Conservation (phyloP, 2,329 filamentous ascomycete genomes). For the Colletotrichum chlorophyti region DNA sequence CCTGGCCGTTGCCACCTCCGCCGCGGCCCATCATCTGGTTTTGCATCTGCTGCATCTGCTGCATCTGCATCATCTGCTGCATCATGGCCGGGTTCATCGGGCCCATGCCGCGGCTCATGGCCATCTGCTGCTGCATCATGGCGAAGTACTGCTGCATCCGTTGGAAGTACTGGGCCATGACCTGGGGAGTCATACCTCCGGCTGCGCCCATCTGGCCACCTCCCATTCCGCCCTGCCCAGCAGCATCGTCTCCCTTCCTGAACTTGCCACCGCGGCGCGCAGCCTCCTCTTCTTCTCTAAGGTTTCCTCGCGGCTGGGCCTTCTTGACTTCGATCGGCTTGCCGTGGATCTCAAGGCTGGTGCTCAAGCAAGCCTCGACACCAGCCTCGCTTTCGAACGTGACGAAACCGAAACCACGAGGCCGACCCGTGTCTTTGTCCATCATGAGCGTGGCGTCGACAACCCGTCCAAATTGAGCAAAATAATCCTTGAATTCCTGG, state of each 20-base stretch:
- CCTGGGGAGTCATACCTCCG: conserved; percentile 86
- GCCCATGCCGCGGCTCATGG: conserved; percentile 76
- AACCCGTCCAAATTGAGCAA: conserved; percentile 94
- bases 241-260: conserved; percentile 57
- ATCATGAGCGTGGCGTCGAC: conserved; percentile 99
- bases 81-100: conserved; percentile 78
- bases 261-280: conserved; percentile 65
- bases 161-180: conserved; percentile 99
- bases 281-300: conserved; percentile 88
- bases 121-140: conserved; percentile 94
- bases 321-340: conserved; percentile 99
- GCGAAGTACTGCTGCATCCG: conserved; percentile 97
- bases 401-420: conserved; percentile 95
- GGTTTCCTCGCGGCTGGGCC: conserved; percentile 92
- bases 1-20: conserved; percentile 42
- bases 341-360: conserved; percentile 88
- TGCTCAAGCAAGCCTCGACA: conserved; percentile 87
- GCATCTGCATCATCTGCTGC: conserved; percentile 79
- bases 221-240: conserved; percentile 41
- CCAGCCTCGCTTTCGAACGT: conserved; percentile 97
- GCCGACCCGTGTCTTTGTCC: conserved; percentile 98
- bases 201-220: conserved; percentile 48
- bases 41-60: conserved; percentile 64
- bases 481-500: conserved; percentile 95
- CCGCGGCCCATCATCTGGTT: conserved; percentile 55